Base-by-base conservation (phyloP, 495 filamentous ascomycete species). In the Trichoderma gamsii region DNA sequence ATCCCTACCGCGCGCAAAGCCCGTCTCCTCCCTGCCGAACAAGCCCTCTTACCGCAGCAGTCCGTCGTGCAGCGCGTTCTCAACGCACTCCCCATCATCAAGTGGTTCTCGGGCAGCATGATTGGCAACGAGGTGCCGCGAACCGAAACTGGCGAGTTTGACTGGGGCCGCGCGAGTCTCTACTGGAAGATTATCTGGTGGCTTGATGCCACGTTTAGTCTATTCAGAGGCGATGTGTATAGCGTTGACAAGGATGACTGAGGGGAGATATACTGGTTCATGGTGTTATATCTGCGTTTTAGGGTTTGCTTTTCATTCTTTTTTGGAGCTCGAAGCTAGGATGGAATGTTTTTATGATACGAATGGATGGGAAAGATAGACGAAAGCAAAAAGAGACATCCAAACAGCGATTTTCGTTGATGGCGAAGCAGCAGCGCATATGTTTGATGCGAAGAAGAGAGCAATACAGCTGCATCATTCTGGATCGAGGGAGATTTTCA, bases 121-220 rank as follows among this genome's bases (percentile, higher is more conserved):
- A 93, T 96, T 67, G 92, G 92, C 4, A 87, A 87, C 70, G 85
- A 87, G 66, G 87, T 93, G 25, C 90, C 91, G 49, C 83, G 90
- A 52, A 87, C 81, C 43, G 92, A 93, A n/a, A 80, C 87, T 63
- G 92, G 92, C n/a, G 84, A 85, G 2, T 93, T 96, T 69, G 92
- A 97, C 71, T 89, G 85, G 77, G 84, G 82, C 46, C 85, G 81
- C 69, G 92, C 92, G 3, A 90, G 87, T 68, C 74, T 88, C 52
- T 96, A 93, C 77, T 97, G 92, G 92, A 84, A 82, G 70, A 61
- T 85, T 23, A 79, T 85, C 69, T 85, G 78, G 73, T 82, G 74
- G 74, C 72, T 86, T 46, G 83, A 85, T 72, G 72, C 74, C 15
- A 74, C 74, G 70, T 79, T 84, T 32, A 73, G 79, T 1, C 73